Percentiles rank a stretch among this genome's conserved stretches.
phyloP scores from a whole-genome alignment of 2,329 filamentous ascomycete genomes.

The Paramyrothecium roridum region DNA sequence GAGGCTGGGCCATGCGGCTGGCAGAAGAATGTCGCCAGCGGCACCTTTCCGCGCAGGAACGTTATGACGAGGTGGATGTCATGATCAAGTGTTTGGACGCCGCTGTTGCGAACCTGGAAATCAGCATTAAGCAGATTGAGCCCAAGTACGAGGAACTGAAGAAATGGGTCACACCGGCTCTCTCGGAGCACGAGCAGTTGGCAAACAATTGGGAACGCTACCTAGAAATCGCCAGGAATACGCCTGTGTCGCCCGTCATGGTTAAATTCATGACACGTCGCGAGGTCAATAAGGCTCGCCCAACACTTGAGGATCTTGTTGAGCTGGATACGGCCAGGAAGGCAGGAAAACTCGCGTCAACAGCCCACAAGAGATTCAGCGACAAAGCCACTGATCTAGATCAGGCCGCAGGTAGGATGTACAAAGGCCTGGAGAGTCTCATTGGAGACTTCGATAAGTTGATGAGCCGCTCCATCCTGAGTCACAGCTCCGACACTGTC shows the following conservation, averaged over 20 bases:
- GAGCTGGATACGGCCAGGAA: constrained; percentile 70
- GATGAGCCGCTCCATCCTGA: constrained; percentile 49
- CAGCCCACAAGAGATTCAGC: constrained; percentile 57
- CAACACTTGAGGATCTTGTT: constrained; percentile 72
- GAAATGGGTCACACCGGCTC: constrained; percentile 65
- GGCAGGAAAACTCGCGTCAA: constrained; percentile 63
- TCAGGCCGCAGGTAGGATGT: constrained; percentile 56
- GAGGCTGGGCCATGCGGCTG: constrained; percentile 73
- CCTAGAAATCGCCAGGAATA: constrained; percentile 59
- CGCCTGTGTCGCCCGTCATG: constrained; percentile 65
- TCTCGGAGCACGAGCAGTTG: constrained; percentile 65
- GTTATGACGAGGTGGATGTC: constrained; percentile 70
- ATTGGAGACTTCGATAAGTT: constrained; percentile 62
- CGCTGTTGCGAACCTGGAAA: constrained; percentile 80
- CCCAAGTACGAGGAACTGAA: constrained; percentile 69
- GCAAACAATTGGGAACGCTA: constrained; percentile 66
- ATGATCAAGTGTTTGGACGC: constrained; percentile 80
- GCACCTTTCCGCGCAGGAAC: constrained; percentile 57
- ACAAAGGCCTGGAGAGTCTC: constrained; percentile 58
- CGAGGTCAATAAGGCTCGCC: constrained; percentile 41
- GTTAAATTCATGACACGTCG: constrained; percentile 59
- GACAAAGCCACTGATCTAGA: constrained; percentile 59
- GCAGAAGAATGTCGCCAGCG: constrained; percentile 67
- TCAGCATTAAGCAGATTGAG: constrained; percentile 69
- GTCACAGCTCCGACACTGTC: constrained; percentile 59